A percentile compares a stretch with the other conserved stretches of the same genome.
Conservation (phyloP, 305 asterid species). For the Stenogyne calaminthoides region DNA sequence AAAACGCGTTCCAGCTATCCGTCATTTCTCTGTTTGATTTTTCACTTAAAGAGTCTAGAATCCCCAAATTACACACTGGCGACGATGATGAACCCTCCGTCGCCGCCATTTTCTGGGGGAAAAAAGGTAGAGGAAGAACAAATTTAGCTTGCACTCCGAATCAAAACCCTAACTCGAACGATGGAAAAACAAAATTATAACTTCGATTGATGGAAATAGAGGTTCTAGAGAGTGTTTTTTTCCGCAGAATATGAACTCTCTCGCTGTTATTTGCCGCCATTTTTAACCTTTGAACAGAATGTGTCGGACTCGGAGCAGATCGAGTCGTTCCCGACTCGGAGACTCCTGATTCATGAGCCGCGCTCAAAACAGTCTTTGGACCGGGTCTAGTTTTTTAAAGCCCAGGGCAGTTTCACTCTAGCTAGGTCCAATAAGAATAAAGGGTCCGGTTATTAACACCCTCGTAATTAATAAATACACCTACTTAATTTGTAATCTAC, state of each 20-base stretch:
- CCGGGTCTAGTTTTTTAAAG: conserved; percentile 1
- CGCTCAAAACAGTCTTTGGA: neutral
- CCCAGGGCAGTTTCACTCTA: too few species aligned
- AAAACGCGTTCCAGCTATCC: conserved; percentile 71
- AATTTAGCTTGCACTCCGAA: conserved; percentile 5
- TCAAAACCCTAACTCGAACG: conserved; percentile 30
- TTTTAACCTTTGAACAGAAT: conserved; percentile 36
- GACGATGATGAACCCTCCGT: conserved; percentile 42
- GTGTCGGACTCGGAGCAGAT: neutral
- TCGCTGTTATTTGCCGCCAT: conserved; percentile 35
- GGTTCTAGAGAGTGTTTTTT: conserved; percentile 15
- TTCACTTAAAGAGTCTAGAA: conserved; percentile 58
- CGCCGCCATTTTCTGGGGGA: conserved; percentile 54
- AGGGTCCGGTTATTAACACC: too few species aligned
- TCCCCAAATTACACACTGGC: conserved; percentile 49
- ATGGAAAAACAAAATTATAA: neutral
- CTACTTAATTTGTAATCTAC: too few species aligned
- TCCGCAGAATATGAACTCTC: conserved; percentile 5
- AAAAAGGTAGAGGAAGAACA: too few species aligned
- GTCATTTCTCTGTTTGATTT: conserved; percentile 50
- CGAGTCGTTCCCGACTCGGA: neutral
- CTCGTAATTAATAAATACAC: too few species aligned
- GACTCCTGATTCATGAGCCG: neutral
- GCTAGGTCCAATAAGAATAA: neutral
- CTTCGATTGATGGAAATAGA: neutral